Evolutionary conservation across 2,329 filamentous ascomycete genomes (phyloP).

Genomic region (Aspergillus niger): DNA sequence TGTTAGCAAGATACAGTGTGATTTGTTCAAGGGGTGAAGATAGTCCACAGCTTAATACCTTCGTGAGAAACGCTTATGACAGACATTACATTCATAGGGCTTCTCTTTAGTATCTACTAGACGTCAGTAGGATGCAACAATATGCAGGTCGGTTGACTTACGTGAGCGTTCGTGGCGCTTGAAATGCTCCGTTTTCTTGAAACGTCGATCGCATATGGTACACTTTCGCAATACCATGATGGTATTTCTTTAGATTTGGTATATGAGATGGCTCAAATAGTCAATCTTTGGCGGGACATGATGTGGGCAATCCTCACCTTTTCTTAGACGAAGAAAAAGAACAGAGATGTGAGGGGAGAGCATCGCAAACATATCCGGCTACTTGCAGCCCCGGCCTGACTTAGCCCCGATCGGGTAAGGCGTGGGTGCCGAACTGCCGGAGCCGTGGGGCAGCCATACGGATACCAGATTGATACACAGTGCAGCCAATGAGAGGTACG

Average conservation of each 20-base stretch:
- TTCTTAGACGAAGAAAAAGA: no score
- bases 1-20: constrained; percentile 1
- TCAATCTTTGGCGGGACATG: no score
- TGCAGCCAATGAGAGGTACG: background rate
- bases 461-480: background rate
- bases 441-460: background rate
- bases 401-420: background rate
- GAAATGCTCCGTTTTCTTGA: constrained; percentile 59
- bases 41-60: constrained; percentile 41
- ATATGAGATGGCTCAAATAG: background rate
- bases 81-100: constrained; percentile 56
- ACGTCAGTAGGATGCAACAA: background rate
- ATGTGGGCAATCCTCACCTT: no score
- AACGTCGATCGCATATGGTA: constrained; percentile 55
- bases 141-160: constrained; percentile 36
- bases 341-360: no score
- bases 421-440: background rate
- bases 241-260: constrained; percentile 15
- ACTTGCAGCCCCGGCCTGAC: background rate
- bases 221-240: constrained; percentile 49
- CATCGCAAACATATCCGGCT: background rate
- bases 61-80: constrained; percentile 57
- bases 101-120: constrained; percentile 55
- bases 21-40: constrained; percentile 3
- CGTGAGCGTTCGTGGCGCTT: constrained; percentile 59